Evolutionary conservation across 768 basidiomycete genomes (phyloP).

Genomic region (Russula compacta): DNA sequence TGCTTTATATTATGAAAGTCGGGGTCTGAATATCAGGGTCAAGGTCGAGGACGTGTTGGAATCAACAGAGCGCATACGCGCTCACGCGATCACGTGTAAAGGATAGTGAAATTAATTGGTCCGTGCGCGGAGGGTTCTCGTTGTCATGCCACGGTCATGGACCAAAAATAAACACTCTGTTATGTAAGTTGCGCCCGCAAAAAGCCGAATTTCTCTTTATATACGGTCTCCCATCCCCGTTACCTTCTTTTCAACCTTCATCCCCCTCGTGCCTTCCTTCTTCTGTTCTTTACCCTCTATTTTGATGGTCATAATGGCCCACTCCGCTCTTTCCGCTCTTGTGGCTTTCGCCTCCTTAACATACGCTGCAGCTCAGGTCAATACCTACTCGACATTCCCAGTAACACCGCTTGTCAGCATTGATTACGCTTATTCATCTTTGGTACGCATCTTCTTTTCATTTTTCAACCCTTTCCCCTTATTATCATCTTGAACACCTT

Average conservation of each 20-base stretch:
- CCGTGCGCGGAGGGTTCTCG: slow-evolving; percentile 2
- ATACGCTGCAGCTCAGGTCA: slow-evolving; percentile 22
- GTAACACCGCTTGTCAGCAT: slow-evolving; percentile 26
- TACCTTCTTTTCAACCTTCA: neutral
- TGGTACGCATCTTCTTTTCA: slow-evolving; percentile 19
- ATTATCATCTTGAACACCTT: neutral
- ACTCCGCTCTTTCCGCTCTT: slow-evolving; percentile 30
- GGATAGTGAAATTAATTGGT: neutral
- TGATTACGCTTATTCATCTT: slow-evolving; percentile 22
- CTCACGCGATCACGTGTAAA: neutral
- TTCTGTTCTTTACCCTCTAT: slow-evolving; percentile 8
- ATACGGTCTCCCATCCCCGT: neutral
- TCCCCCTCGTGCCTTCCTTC: neutral
- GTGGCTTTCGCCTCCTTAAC: slow-evolving; percentile 25
- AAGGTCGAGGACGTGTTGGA: slow-evolving; percentile 11
- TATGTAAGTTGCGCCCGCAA: neutral
- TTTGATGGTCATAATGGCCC: slow-evolving; percentile 24
- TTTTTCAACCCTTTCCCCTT: neutral
- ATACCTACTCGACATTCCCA: slow-evolving; percentile 14
- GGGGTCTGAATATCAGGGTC: slow-evolving; percentile 20
- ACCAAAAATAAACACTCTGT: neutral
- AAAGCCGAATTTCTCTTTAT: slow-evolving; percentile 18
- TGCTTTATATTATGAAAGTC: slow-evolving; percentile 10
- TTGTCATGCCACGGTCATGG: too few relatives aligned
- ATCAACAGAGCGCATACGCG: slow-evolving; percentile 14